These are phyloP conservation scores for Ceratobasidium sp. DNA, from an alignment of 1,284 basidiomycete genomes.

Conservation along the genomic window DNA sequence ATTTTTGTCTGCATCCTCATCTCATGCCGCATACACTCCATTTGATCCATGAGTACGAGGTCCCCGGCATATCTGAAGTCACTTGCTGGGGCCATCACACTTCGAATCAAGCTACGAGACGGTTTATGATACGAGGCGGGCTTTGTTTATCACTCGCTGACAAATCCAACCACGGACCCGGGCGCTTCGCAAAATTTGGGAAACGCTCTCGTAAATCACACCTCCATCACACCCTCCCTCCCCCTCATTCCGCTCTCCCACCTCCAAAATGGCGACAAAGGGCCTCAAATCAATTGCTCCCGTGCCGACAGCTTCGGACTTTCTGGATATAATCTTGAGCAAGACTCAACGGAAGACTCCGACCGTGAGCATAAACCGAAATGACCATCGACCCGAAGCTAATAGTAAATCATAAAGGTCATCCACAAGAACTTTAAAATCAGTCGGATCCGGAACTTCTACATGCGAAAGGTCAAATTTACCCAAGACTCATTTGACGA, in stretches of 20 bases:
- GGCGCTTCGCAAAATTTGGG: slow-evolving; percentile 42
- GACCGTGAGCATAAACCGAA: slow-evolving; percentile 70
- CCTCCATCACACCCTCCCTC: not conserved
- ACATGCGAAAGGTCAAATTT: slow-evolving; percentile 99
- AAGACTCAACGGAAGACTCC: slow-evolving; percentile 98
- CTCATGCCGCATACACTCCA: too few species aligned
- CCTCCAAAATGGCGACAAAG: slow-evolving; percentile 79
- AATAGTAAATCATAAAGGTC: slow-evolving; percentile 64
- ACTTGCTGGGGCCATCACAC: too few species aligned
- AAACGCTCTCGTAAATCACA: slow-evolving; percentile 23
- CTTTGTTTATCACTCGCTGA: not conserved
- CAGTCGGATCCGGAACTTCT: slow-evolving; percentile 92
- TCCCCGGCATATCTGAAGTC: too few species aligned
- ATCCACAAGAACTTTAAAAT: slow-evolving; percentile 99
- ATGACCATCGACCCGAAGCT: not conserved
- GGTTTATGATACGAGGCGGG: not conserved
- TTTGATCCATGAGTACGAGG: too few species aligned
- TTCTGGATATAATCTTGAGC: slow-evolving; percentile 93
- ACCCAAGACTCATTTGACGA: slow-evolving; percentile 98
- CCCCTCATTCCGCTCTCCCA: not conserved
- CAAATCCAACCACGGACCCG: slow-evolving; percentile 13
- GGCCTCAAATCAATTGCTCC: slow-evolving; percentile 96
- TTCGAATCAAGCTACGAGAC: too few species aligned
- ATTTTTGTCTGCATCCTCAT: too few species aligned
- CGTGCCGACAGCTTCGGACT: slow-evolving; percentile 94